phyloP scores from a whole-genome alignment of 2,329 filamentous ascomycete species.

The Pseudogymnoascus sp. region DNA sequence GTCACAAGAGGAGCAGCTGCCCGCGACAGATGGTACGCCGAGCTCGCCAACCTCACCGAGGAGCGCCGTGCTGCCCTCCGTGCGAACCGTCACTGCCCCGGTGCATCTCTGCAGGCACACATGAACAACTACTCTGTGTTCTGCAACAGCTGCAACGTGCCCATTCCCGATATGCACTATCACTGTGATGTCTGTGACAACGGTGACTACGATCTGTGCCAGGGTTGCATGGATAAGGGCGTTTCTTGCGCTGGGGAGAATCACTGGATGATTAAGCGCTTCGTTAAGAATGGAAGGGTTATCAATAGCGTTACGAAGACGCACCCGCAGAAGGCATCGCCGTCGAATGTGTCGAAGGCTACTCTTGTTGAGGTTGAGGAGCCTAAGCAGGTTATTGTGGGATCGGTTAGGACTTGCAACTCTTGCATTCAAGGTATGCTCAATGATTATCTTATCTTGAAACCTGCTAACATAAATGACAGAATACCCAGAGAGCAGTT shows the following conservation, averaged over 20 bases:
- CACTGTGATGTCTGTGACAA: constrained; percentile 92
- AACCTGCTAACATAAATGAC: constrained; percentile 23
- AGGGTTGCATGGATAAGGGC: constrained; percentile 67
- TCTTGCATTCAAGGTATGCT: constrained; percentile 55
- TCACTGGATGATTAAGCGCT: constrained; percentile 94
- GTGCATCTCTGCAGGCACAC: constrained; percentile 14
- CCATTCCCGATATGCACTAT: constrained; percentile 77
- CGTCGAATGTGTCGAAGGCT: constrained; percentile 24
- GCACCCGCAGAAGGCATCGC: constrained; percentile 55
- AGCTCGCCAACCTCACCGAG: constrained; percentile 25
- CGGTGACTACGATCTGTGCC: constrained; percentile 92
- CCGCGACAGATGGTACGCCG: constrained; percentile 32
- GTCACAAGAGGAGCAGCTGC: constrained; percentile 26
- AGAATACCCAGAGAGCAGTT: constrained; percentile 63
- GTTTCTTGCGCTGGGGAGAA: constrained; percentile 69
- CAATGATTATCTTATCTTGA: constrained; percentile 16
- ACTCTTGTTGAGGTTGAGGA: constrained; percentile 23
- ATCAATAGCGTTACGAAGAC: constrained; percentile 81
- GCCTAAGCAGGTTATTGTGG: constrained; percentile 20
- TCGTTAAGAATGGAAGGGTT: constrained; percentile 69
- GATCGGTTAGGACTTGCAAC: constrained; percentile 49
- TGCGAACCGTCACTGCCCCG: constrained; percentile 12
- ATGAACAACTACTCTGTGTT: constrained; percentile 67
- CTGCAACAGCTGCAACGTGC: constrained; percentile 82
- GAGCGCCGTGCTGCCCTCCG: constrained; percentile 23